Evolutionary conservation across 331 rosid genomes (phyloP).

Genomic region (Phaseolus coccineus): DNA sequence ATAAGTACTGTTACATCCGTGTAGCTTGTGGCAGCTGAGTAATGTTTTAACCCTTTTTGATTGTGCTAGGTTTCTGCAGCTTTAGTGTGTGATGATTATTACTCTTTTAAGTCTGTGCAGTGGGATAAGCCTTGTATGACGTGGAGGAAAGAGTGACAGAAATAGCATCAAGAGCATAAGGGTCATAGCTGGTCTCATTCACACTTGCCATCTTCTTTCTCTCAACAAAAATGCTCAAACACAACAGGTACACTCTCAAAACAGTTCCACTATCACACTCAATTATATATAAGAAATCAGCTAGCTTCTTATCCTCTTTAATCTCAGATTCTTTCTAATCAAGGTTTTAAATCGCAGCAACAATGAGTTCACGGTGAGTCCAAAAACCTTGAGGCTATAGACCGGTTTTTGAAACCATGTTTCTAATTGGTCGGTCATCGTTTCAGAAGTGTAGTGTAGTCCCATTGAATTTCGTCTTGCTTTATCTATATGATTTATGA

Average conservation of each 20-base stretch:
- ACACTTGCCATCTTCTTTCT: conserved; percentile 40
- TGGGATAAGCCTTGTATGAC: conserved; percentile 71
- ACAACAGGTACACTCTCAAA: conserved; percentile 47
- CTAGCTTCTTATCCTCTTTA: conserved; percentile 43
- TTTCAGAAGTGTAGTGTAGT: neutral
- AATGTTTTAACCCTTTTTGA: conserved; percentile 41
- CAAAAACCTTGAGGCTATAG: neutral
- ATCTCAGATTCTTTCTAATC: conserved; percentile 16
- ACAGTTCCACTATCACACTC: conserved; percentile 34
- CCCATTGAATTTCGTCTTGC: neutral
- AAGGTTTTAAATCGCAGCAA: neutral
- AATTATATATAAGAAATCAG: conserved; percentile 31
- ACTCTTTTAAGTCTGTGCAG: conserved; percentile 45
- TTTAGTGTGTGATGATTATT: conserved; percentile 30
- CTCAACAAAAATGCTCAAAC: conserved; percentile 44
- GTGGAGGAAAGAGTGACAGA: conserved; percentile 42
- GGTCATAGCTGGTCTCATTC: conserved; percentile 44
- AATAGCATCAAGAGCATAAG: conserved; percentile 49
- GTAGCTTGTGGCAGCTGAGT: conserved; percentile 69
- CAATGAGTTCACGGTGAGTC: neutral
- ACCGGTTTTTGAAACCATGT: neutral
- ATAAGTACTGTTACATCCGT: conserved; percentile 60
- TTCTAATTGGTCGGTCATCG: neutral
- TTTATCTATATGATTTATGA: neutral
- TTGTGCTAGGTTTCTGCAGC: conserved; percentile 12